Percentiles rank a stretch among this genome's conserved stretches.
These are phyloP conservation scores for Mycena sp. DNA, from an alignment of 1,284 basidiomycete species.

Conservation along the genomic window DNA sequence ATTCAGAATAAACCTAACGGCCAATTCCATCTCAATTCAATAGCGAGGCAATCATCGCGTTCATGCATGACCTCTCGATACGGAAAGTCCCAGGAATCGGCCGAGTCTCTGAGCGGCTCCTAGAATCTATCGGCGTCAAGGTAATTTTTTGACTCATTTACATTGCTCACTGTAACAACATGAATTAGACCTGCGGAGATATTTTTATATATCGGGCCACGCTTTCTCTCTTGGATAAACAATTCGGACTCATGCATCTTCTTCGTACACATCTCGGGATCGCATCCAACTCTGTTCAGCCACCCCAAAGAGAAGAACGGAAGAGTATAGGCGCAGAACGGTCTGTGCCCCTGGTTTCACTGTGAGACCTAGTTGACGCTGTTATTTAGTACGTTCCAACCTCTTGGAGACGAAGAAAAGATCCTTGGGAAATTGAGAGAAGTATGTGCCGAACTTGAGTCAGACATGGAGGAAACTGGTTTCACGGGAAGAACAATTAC, in stretches of 20 bases:
- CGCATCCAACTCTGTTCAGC: constrained; percentile 82
- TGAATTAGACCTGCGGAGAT: constrained; percentile 83
- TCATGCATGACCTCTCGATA: constrained; percentile 81
- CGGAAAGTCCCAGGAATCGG: constrained; percentile 90
- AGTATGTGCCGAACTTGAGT: constrained; percentile 81
- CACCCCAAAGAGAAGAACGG: constrained; percentile 78
- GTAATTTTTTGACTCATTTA: constrained; percentile 46
- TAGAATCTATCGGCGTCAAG: constrained; percentile 89
- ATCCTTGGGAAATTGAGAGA: constrained; percentile 83
- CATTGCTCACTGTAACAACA: constrained; percentile 11
- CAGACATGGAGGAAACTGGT: constrained; percentile 75
- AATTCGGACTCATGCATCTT: constrained; percentile 80
- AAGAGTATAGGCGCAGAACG: constrained; percentile 93
- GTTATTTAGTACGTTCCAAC: constrained; percentile 75
- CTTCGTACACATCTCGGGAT: constrained; percentile 86
- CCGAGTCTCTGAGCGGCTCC: constrained; percentile 84
- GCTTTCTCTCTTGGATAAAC: constrained; percentile 85
- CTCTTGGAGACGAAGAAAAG: constrained; percentile 68
- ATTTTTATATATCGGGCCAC: constrained; percentile 79
- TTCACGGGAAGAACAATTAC: constrained; percentile 85
- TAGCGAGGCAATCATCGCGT: constrained; percentile 69
- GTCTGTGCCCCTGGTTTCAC: constrained; percentile 46
- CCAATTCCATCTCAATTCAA: constrained; percentile 84
- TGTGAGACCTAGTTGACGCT: neutral
- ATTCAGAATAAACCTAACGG: constrained; percentile 93